These are phyloP conservation scores for Chytriomyces sp. DNA, from an alignment of 192 early-diverging fungal species.

Conservation along the genomic window DNA sequence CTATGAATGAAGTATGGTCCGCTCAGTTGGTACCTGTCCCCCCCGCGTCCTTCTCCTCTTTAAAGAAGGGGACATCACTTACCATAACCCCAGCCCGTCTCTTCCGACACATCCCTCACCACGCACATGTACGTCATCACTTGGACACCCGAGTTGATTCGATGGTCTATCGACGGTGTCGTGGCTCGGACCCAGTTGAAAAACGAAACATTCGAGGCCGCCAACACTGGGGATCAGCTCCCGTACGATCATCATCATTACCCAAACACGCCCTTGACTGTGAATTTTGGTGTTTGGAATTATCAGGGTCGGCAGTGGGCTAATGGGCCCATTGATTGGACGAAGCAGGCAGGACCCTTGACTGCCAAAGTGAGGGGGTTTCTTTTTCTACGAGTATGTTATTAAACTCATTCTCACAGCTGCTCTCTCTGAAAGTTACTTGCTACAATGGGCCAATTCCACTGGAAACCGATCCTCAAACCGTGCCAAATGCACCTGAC, in stretches of 20 bases:
- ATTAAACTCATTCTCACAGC: too few relatives aligned
- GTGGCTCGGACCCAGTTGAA: conserved; percentile 17
- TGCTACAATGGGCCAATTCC: neutral
- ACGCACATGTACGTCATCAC: conserved; percentile 3
- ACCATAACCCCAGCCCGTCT: too few relatives aligned
- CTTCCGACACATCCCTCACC: neutral
- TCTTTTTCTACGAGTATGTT: too few relatives aligned
- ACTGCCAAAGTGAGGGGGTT: neutral
- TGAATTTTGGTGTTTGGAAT: conserved; percentile 2
- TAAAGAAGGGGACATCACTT: too few relatives aligned
- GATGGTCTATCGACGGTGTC: conserved; percentile 17
- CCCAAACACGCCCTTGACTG: neutral
- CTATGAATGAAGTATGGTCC: conserved; percentile 14
- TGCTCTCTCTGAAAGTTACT: neutral
- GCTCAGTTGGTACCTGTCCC: neutral
- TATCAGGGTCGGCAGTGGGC: neutral
- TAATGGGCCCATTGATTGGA: conserved; percentile 11
- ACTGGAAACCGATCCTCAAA: neutral
- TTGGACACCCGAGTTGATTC: conserved; percentile 18
- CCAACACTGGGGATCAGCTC: neutral
- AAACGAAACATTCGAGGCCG: conserved; percentile 15
- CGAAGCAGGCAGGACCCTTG: neutral
- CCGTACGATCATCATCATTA: conserved; percentile 8
- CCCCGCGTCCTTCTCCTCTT: too few relatives aligned
- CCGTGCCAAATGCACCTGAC: too few relatives aligned